Base-by-base conservation (phyloP, 345 rosid genomes). In the Lagerstroemia speciosa region DNA sequence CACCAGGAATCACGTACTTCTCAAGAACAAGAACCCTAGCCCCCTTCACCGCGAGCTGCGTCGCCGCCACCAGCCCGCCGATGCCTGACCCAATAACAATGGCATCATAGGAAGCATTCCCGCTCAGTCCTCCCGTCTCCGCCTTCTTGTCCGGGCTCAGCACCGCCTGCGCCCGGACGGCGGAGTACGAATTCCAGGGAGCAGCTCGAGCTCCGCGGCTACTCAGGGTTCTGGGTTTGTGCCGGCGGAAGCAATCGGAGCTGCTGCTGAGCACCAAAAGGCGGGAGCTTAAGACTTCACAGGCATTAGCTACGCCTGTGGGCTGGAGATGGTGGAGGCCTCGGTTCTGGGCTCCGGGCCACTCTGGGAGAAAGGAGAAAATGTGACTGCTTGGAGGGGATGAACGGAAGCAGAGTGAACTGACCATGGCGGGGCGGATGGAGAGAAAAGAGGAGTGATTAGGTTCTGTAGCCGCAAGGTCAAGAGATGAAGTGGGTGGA, bases 1-100 rank as follows among this genome's bases (percentile, higher is more conserved):
- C 95, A 36, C 97, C 96, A 61, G 97, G 97, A 79, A 94, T 94
- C 80, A 88, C 85, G 78, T 94, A 94, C 83, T 91, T 91, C 87
- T 91, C 96, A 66, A 89, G 71, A 43, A 86, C 93, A 73, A 94
- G 73, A 77, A 94, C 93, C 84, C 70, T 84, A 57, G 96, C 97
- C 72, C 96, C 93, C 76, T 91, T 94, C 60, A 91, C 90, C 0
- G 96, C 89, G 65, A 94, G 67, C 80, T 94, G 96, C 6, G 97
- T 89, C 17, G 90, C 95, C 31, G 95, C 92, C 43, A 94, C 99
- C 69, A 91, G 75, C 61, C 97, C 99, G 30, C 97, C 97, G 57
- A 91, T 91, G 65, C 96, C 95, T 2, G 96, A 41, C 46, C 46
- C 46, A 16, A 41, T 41, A 8, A 41, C 46, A 72, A 94, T 88